A percentile compares a stretch with the other conserved stretches of the same genome.
phyloP scores from a whole-genome alignment of 2,329 filamentous ascomycete species.

The Botryotinia narcissicola region DNA sequence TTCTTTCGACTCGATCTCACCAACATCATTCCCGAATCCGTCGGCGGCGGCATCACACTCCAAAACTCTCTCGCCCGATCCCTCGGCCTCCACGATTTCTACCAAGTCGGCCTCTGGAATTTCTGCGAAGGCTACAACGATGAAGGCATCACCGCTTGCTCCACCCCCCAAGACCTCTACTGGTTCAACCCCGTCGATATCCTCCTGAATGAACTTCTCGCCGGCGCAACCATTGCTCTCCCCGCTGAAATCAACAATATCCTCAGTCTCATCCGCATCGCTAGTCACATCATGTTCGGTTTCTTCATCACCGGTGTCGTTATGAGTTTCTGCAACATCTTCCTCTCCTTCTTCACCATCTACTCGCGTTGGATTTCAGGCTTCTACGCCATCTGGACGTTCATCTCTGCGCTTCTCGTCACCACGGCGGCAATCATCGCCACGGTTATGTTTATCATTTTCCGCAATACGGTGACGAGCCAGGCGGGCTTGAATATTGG shows the following conservation, averaged over 20 bases:
- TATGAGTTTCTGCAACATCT: slow-evolving; percentile 70
- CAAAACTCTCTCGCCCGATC: slow-evolving; percentile 86
- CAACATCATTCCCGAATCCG: slow-evolving; percentile 54
- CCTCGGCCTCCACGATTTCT: slow-evolving; percentile 89
- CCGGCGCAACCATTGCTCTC: slow-evolving; percentile 79
- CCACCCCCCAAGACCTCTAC: slow-evolving; percentile 65
- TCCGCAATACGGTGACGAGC: slow-evolving; percentile 70
- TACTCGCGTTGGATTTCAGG: slow-evolving; percentile 59
- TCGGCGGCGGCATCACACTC: slow-evolving; percentile 57
- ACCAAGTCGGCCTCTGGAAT: slow-evolving; percentile 87
- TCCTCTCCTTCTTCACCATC: slow-evolving; percentile 49
- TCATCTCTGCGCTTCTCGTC: slow-evolving; percentile 64
- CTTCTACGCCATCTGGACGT: slow-evolving; percentile 65
- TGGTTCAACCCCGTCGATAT: slow-evolving; percentile 92
- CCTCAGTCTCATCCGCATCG: slow-evolving; percentile 69
- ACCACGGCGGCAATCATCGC: slow-evolving; percentile 71
- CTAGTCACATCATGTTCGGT: slow-evolving; percentile 83
- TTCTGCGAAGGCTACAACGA: slow-evolving; percentile 84
- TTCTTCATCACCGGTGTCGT: slow-evolving; percentile 74
- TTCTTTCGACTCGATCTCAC: slow-evolving; percentile 83
- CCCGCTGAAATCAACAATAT: slow-evolving; percentile 71
- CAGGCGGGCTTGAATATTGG: slow-evolving; percentile 73
- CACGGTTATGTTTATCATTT: slow-evolving; percentile 80
- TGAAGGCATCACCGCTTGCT: slow-evolving; percentile 74
- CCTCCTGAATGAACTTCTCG: slow-evolving; percentile 72